These are phyloP conservation scores for Nakazawaea siamensis DNA, from an alignment of 805 yeast species.

Conservation along the genomic window DNA sequence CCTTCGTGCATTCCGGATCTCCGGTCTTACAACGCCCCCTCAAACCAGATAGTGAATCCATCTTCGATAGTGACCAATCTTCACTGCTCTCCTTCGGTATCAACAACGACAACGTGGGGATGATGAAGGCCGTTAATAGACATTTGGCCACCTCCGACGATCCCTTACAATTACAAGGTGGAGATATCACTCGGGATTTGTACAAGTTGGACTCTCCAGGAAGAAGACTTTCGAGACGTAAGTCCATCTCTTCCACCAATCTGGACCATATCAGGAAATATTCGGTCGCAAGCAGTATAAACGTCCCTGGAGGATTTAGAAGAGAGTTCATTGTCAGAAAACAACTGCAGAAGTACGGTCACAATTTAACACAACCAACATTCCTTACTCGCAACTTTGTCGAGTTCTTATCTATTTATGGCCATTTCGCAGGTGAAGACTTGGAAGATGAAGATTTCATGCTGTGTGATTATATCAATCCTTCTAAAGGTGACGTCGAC, in stretches of 20 bases:
- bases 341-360: slow-evolving; percentile 16
- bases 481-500: slow-evolving; percentile 20
- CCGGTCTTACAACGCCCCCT: slow-evolving; percentile 12
- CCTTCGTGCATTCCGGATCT: slow-evolving; percentile 9
- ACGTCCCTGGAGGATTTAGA: slow-evolving; percentile 80
- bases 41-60: slow-evolving; percentile 17
- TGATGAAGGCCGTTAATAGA: slow-evolving; percentile 25
- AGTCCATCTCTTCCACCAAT: slow-evolving; percentile 18
- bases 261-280: slow-evolving; percentile 37
- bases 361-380: slow-evolving; percentile 27
- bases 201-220: slow-evolving; percentile 19
- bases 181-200: slow-evolving; percentile 43
- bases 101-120: slow-evolving; percentile 23
- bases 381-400: slow-evolving; percentile 64
- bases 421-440: slow-evolving; percentile 83
- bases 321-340: slow-evolving; percentile 48
- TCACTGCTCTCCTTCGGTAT: slow-evolving; percentile 14
- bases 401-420: slow-evolving; percentile 71
- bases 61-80: slow-evolving; percentile 14
- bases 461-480: slow-evolving; percentile 36
- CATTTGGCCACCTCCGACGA: slow-evolving; percentile 26
- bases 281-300: slow-evolving; percentile 58
- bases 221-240: slow-evolving; percentile 20
- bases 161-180: slow-evolving; percentile 35
- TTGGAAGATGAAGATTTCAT: slow-evolving; percentile 59